Conservation (phyloP, 1,284 basidiomycete genomes). For the Malassezia japonica region DNA sequence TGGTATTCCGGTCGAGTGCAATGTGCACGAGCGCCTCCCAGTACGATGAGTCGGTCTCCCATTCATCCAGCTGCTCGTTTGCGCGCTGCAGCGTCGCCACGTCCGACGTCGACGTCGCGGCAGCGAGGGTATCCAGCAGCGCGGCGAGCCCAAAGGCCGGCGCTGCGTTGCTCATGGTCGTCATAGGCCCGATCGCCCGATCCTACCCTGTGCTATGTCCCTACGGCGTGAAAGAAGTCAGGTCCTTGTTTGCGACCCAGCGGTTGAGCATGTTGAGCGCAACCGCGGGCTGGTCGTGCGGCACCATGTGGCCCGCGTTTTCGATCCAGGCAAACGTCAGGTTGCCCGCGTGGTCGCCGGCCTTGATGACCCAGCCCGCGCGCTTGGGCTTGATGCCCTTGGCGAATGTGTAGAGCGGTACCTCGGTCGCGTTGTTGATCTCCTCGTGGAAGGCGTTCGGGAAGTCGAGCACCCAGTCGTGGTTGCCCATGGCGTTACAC, state of each 20-base stretch:
- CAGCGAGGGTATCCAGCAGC: slow-evolving; percentile 3
- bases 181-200: slow-evolving; percentile 2
- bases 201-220: neutral
- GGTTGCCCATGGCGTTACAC: slow-evolving; percentile 45
- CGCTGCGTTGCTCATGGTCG: neutral
- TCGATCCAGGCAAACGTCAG: slow-evolving; percentile 29
- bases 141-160: slow-evolving; percentile 1
- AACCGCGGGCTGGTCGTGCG: slow-evolving; percentile 69
- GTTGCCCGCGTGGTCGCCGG: slow-evolving; percentile 38
- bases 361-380: slow-evolving; percentile 30
- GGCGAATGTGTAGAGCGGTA: slow-evolving; percentile 18
- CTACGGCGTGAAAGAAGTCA: slow-evolving; percentile 21
- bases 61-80: slow-evolving; percentile 27
- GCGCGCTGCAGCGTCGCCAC: slow-evolving; percentile 8
- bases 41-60: slow-evolving; percentile 31
- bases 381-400: slow-evolving; percentile 25
- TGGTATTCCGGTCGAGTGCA: slow-evolving; percentile 25
- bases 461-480: slow-evolving; percentile 36
- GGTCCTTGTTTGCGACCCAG: slow-evolving; percentile 55
- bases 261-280: slow-evolving; percentile 57
- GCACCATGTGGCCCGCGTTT: slow-evolving; percentile 50
- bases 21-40: slow-evolving; percentile 35
- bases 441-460: slow-evolving; percentile 31
- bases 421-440: slow-evolving; percentile 29
- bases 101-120: slow-evolving; percentile 1